Base-by-base conservation (phyloP, 1,284 basidiomycete genomes). In the Phylloboletellus chloephorus region DNA sequence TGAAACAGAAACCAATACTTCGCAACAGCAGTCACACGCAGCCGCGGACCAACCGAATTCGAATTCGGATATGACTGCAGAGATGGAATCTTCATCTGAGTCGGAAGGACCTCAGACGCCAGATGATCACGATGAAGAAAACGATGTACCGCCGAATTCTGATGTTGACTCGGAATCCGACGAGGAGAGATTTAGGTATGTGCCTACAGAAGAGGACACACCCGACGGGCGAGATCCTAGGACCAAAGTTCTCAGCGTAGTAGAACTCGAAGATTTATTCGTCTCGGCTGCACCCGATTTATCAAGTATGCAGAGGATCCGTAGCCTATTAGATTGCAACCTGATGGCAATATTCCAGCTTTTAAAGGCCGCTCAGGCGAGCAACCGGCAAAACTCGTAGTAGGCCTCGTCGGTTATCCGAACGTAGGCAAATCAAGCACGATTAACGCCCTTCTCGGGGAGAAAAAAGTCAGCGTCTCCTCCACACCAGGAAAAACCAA, bases 401-500 rank as follows among this genome's bases (percentile, higher is more conserved):
- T 98, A 39, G 96, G 95, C 7, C 80, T 98, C 16, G 92, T 98
- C 33, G 95, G 96, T n/a, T 96, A 97, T 60, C 95, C 95, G 1
- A 99, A 98, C 59, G 95, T 98, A 31, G 96, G 95, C 19, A 98
- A 99, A 66, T 95, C 91, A 1, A 92, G 87, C 49, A 83, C 97
- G 7, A 98, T 99, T 64, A 99, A 99, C 63, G 91, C 93, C 15
- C 76, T 99, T 13, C 80, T 98, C 38, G 84, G 96, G 22, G 85
- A 88, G 56, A 97, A 98, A 71, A 96, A 94, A 73, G 95, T 98
- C 47, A 95, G 90, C 54, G 95, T 97, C 7, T 98, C 94, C 2
- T 82, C 93, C 0, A 98, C 95, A 0, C 96, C 96, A 0, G 94
- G 96, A 51, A 98, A 98, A 67, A 99, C 96, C 21, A 99, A 99